A percentile compares a stretch with the other conserved stretches of the same genome.
Evolutionary conservation across 129 eudicot genomes (phyloP).

Genomic region (Chrysanthemum makinoi): DNA sequence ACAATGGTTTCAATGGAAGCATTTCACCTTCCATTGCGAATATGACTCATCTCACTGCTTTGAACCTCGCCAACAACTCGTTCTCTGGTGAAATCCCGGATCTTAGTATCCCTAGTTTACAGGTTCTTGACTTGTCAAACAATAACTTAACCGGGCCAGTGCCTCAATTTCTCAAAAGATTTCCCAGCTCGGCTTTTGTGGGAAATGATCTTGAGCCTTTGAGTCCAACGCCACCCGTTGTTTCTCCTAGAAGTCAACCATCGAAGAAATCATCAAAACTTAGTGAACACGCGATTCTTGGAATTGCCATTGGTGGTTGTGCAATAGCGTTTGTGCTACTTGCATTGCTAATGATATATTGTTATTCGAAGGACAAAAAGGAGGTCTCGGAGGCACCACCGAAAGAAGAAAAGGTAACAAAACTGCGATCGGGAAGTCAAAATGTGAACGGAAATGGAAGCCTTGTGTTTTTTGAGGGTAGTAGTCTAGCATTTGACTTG

Average conservation of each 20-base stretch:
- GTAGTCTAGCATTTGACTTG: conserved; percentile 75
- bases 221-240: conserved; percentile 29
- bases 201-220: conserved; percentile 55
- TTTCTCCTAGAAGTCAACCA: conserved; percentile 41
- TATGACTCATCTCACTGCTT: conserved; percentile 67
- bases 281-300: conserved; percentile 63
- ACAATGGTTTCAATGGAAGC: conserved; percentile 63
- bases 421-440: conserved; percentile 48
- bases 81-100: conserved; percentile 81
- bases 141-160: conserved; percentile 70
- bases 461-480: conserved; percentile 74
- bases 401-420: conserved; percentile 41
- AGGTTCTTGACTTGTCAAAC: conserved; percentile 62
- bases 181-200: conserved; percentile 59
- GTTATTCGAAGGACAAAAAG: conserved; percentile 36
- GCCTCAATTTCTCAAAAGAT: conserved; percentile 61
- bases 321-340: conserved; percentile 48
- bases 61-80: conserved; percentile 75
- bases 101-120: conserved; percentile 54
- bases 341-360: conserved; percentile 43
- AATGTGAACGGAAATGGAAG: conserved; percentile 49
- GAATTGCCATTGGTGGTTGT: conserved; percentile 64
- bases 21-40: conserved; percentile 63
- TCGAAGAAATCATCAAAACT: conserved; percentile 53
- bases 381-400: conserved; percentile 33